Conservation (phyloP, 495 filamentous ascomycete genomes). For the Collariella sp. region DNA sequence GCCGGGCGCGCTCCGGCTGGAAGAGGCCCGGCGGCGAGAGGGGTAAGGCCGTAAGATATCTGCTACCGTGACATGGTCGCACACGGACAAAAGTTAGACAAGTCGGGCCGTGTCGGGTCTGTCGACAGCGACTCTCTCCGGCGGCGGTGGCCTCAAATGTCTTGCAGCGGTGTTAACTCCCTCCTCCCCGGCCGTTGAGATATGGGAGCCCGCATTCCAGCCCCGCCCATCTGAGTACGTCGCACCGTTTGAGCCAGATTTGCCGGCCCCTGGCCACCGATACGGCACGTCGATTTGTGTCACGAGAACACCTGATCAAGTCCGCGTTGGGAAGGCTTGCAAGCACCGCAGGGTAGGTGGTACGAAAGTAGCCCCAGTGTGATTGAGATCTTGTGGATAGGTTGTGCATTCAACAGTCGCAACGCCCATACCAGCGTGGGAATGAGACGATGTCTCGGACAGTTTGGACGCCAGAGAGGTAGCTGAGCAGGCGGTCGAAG, state of each 20-base stretch:
- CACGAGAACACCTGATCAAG: slow-evolving; percentile 4
- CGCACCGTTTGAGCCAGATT: neutral
- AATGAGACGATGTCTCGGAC: slow-evolving; percentile 84
- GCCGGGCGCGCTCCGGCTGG: neutral
- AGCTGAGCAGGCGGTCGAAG: slow-evolving; percentile 82
- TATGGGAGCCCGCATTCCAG: slow-evolving; percentile 4
- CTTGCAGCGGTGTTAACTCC: neutral
- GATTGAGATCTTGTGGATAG: neutral
- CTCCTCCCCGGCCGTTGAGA: neutral
- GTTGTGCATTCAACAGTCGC: slow-evolving; percentile 60
- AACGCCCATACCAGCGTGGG: slow-evolving; percentile 82
- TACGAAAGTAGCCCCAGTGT: slow-evolving; percentile 16
- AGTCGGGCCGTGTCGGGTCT: slow-evolving; percentile 11
- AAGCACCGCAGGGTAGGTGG: slow-evolving; percentile 27
- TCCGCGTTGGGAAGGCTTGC: slow-evolving; percentile 35
- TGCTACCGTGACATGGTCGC: slow-evolving; percentile 4
- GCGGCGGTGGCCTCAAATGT: neutral
- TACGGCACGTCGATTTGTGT: neutral
- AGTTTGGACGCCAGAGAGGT: slow-evolving; percentile 74
- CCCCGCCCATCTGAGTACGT: neutral
- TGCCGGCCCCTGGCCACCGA: neutral
- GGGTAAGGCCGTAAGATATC: slow-evolving; percentile 22
- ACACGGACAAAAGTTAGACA: slow-evolving; percentile 9
- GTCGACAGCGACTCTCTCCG: slow-evolving; percentile 1
- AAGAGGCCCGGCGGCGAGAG: neutral